Percentiles rank a stretch among this genome's conserved stretches.
Evolutionary conservation across 129 eudicot species (phyloP).

Genomic region (Calendula officinalis): DNA sequence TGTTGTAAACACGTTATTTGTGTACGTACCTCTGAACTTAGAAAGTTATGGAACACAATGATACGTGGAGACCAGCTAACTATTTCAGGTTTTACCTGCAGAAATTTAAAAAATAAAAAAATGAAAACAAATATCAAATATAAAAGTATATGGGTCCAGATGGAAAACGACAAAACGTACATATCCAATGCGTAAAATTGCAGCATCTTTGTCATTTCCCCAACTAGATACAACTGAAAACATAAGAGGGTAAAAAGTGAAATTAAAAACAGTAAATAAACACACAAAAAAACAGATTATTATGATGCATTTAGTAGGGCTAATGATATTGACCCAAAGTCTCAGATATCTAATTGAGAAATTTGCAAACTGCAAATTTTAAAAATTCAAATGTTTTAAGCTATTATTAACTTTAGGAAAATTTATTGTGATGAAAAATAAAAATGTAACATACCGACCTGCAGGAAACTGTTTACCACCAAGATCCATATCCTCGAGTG

Average conservation of each 20-base stretch:
- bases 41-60: conserved; percentile 69
- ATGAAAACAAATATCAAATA: conserved; percentile 1
- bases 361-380: background rate
- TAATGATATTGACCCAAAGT: too few relatives aligned
- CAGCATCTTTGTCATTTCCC: conserved; percentile 83
- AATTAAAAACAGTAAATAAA: conserved; percentile 9
- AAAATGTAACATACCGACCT: conserved; percentile 37
- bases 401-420: background rate
- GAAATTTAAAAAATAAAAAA: conserved; percentile 2
- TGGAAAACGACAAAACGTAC: conserved; percentile 53
- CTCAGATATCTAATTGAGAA: too few relatives aligned
- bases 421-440: conserved; percentile 10
- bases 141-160: background rate
- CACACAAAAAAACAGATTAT: background rate
- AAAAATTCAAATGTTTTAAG: background rate
- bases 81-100: conserved; percentile 90
- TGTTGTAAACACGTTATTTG: background rate
- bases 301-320: background rate
- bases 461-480: conserved; percentile 38
- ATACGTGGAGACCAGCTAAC: conserved; percentile 91
- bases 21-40: conserved; percentile 88
- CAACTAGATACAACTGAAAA: conserved; percentile 57
- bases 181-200: conserved; percentile 68
- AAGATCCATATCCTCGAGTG: conserved; percentile 29
- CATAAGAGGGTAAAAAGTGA: conserved; percentile 9